Percentiles rank a stretch among this genome's conserved stretches.
Conservation (phyloP, 306 rosid species). For the Prunus dulcis region DNA sequence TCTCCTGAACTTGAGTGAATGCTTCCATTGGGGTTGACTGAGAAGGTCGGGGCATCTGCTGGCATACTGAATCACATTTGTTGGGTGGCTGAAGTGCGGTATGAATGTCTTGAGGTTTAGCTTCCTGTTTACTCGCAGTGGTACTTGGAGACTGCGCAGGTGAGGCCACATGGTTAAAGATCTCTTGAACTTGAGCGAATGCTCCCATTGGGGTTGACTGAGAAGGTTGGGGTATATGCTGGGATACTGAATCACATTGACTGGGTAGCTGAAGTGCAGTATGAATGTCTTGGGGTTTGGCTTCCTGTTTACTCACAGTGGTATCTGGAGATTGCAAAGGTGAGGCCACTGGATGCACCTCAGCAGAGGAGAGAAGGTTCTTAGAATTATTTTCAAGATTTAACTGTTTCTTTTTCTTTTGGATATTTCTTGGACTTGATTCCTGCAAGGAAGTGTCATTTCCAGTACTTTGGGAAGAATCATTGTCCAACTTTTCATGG, state of each 20-base stretch:
- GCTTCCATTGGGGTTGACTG: constrained; percentile 19
- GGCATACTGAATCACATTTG: constrained; percentile 15
- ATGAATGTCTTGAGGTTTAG: constrained; percentile 17
- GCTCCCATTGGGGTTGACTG: constrained; percentile 16
- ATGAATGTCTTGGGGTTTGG: constrained; percentile 9
- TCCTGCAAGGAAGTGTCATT: constrained; percentile 29
- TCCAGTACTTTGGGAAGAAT: constrained; percentile 32
- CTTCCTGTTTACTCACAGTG: constrained; percentile 29
- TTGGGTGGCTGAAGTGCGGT: constrained; percentile 15
- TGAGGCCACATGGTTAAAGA: background rate
- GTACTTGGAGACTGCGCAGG: background rate
- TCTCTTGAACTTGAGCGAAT: constrained; percentile 13
- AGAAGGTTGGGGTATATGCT: constrained; percentile 30
- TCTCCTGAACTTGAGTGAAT: constrained; percentile 14
- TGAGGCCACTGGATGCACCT: constrained; percentile 30
- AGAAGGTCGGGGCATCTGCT: constrained; percentile 29
- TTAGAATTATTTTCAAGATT: constrained; percentile 24
- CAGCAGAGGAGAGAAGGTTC: constrained; percentile 4
- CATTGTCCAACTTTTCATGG: constrained; percentile 44
- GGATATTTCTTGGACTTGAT: constrained; percentile 35
- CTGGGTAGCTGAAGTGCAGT: no score
- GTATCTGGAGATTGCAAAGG: constrained; percentile 33
- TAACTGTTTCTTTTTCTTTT: constrained; percentile 18
- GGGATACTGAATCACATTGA: constrained; percentile 14
- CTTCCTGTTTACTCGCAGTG: background rate